Conservation (phyloP, 2,329 filamentous ascomycete species). For the Neonectria coccinea region DNA sequence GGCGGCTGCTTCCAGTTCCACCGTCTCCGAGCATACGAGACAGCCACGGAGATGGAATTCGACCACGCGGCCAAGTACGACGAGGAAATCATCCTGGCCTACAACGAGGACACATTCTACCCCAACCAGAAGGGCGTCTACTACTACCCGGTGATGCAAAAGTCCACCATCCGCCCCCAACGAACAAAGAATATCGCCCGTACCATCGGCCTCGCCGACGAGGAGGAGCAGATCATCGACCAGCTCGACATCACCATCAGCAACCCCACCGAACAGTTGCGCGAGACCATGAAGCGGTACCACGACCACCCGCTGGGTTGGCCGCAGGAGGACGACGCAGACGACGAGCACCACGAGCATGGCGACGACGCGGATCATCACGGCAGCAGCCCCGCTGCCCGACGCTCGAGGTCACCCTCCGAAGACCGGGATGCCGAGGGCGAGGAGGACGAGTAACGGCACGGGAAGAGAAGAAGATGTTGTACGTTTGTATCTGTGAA, state of each 20-base stretch:
- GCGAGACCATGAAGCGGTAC: constrained; percentile 64
- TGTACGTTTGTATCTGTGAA: constrained; percentile 23
- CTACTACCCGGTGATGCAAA: constrained; percentile 77
- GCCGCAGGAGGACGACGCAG: constrained; percentile 55
- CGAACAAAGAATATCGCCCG: constrained; percentile 72
- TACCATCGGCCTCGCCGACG: constrained; percentile 60
- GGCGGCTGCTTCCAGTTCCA: constrained; percentile 70
- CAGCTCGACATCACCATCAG: constrained; percentile 67
- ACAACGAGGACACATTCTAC: constrained; percentile 64
- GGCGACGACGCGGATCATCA: constrained; percentile 46
- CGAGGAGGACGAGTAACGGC: constrained; percentile 55
- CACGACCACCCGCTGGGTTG: constrained; percentile 64
- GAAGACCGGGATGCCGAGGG: constrained; percentile 58
- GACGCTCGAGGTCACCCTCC: constrained; percentile 45
- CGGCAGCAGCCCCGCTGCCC: constrained; percentile 38
- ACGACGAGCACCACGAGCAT: constrained; percentile 48
- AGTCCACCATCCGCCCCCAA: constrained; percentile 71
- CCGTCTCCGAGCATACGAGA: constrained; percentile 74
- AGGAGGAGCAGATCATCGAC: constrained; percentile 65
- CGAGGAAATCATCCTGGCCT: constrained; percentile 71
- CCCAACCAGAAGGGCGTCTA: constrained; percentile 69
- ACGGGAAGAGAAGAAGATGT: constrained; percentile 42
- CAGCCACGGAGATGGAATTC: constrained; percentile 67
- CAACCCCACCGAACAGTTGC: constrained; percentile 67
- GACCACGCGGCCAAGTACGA: constrained; percentile 71